Percentiles rank a stretch among this genome's conserved stretches.
phyloP scores from a whole-genome alignment of 1,284 basidiomycete species.

The Taiwanofungus camphoratus region DNA sequence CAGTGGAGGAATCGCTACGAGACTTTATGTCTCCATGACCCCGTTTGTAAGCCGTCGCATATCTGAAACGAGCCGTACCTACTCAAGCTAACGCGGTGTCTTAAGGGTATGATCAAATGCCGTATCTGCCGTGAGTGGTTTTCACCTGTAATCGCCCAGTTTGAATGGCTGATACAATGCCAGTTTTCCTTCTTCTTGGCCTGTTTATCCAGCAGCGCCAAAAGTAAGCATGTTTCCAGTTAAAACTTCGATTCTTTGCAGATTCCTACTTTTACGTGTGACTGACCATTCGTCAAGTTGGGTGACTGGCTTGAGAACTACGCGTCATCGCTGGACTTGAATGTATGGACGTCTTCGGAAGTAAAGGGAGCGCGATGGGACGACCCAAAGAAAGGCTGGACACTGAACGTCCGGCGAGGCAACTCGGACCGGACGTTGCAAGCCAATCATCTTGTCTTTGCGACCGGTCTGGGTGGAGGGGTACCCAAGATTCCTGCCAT shows the following conservation, averaged over 20 bases:
- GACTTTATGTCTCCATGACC: slow-evolving; percentile 52
- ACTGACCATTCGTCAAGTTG: slow-evolving; percentile 19
- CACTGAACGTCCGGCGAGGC: slow-evolving; percentile 23
- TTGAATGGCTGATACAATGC: background rate
- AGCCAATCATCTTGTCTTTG: slow-evolving; percentile 22
- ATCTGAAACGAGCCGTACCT: background rate
- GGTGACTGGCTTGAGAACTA: slow-evolving; percentile 39
- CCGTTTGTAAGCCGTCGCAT: slow-evolving; percentile 51
- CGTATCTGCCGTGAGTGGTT: slow-evolving; percentile 30
- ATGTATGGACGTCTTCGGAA: slow-evolving; percentile 31
- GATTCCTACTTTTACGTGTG: background rate
- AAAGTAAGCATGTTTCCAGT: slow-evolving; percentile 20
- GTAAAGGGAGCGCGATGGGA: slow-evolving; percentile 25
- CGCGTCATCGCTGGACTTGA: slow-evolving; percentile 33
- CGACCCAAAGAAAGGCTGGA: slow-evolving; percentile 26
- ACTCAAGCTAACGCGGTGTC: background rate
- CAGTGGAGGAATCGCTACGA: slow-evolving; percentile 22
- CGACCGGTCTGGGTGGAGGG: slow-evolving; percentile 32
- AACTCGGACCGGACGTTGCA: background rate
- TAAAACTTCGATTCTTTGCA: no score
- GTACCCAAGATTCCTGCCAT: slow-evolving; percentile 29
- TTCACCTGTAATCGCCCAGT: background rate
- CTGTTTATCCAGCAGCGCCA: slow-evolving; percentile 30
- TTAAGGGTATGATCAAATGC: slow-evolving; percentile 45
- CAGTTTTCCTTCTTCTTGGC: slow-evolving; percentile 34